phyloP scores from a whole-genome alignment of 106 monocot genomes.

The Dioscorea alata region DNA sequence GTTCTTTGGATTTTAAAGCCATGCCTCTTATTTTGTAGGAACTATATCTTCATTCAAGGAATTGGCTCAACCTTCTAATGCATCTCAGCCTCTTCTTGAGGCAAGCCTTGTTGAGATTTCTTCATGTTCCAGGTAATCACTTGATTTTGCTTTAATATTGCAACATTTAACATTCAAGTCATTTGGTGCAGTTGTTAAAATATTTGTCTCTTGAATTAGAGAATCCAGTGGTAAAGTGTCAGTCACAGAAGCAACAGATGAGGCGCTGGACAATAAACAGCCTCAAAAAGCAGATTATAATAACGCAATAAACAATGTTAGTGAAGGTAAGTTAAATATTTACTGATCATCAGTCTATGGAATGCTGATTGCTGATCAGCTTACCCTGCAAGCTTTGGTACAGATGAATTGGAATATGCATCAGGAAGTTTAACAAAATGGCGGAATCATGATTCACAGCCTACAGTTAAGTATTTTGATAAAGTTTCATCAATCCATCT shows the following conservation, averaged over 20 bases:
- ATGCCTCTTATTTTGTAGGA: conserved; percentile 12
- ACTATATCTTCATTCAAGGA: neutral
- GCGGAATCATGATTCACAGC: conserved; percentile 31
- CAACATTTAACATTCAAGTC: neutral
- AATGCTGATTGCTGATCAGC: neutral
- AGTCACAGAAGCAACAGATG: conserved; percentile 4
- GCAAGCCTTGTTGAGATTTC: conserved; percentile 11
- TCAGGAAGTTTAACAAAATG: conserved; percentile 47
- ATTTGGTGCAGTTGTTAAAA: neutral
- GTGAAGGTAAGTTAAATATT: conserved; percentile 12
- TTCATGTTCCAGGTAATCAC: conserved; percentile 33
- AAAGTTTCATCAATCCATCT: neutral
- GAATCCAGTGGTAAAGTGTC: conserved; percentile 11
- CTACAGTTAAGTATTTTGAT: conserved; percentile 38
- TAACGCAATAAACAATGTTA: neutral
- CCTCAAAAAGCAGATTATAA: conserved; percentile 5
- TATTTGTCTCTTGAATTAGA: conserved; percentile 11
- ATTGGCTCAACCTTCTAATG: conserved; percentile 17
- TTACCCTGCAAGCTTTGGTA: conserved; percentile 3
- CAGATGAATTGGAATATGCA: conserved; percentile 21
- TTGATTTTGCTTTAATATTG: neutral
- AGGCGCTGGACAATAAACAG: conserved; percentile 5
- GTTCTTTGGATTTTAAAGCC: neutral
- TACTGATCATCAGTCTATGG: no score
- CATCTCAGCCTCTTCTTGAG: conserved; percentile 26